phyloP scores from a whole-genome alignment of 169 alveolate genomes.

The Cryptosporidium muris region DNA sequence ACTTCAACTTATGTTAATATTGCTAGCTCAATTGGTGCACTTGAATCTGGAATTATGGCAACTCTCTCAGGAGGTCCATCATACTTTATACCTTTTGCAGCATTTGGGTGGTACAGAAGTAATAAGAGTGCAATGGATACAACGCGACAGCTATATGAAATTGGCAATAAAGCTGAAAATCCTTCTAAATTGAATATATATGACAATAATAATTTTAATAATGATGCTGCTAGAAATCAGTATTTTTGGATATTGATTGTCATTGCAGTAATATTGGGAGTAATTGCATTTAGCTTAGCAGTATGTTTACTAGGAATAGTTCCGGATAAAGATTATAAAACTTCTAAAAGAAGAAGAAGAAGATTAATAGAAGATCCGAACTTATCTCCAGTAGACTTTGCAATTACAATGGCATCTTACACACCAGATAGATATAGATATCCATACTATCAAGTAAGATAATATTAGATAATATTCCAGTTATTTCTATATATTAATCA shows the following conservation, averaged over 20 bases:
- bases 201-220: background rate
- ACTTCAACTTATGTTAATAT: constrained; percentile 20
- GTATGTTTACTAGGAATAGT: constrained; percentile 56
- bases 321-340: constrained; percentile 57
- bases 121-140: constrained; percentile 15
- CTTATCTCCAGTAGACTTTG: constrained; percentile 52
- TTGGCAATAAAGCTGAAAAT: constrained; percentile 39
- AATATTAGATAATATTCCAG: too few relatives aligned
- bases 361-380: constrained; percentile 51
- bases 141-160: constrained; percentile 6
- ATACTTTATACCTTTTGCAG: constrained; percentile 53
- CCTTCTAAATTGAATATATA: constrained; percentile 21
- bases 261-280: constrained; percentile 30
- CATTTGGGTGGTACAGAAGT: constrained; percentile 48
- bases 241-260: constrained; percentile 52
- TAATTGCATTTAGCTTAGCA: constrained; percentile 41
- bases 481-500: too few relatives aligned
- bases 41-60: constrained; percentile 65
- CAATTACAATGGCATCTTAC: constrained; percentile 42
- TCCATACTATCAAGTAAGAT: background rate
- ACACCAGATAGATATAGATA: constrained; percentile 40
- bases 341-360: constrained; percentile 53
- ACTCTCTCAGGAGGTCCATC: constrained; percentile 66
- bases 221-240: constrained; percentile 41
- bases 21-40: constrained; percentile 58